phyloP scores from a whole-genome alignment of 1,139 yeast species.

The Lodderomyces beijingensis region DNA sequence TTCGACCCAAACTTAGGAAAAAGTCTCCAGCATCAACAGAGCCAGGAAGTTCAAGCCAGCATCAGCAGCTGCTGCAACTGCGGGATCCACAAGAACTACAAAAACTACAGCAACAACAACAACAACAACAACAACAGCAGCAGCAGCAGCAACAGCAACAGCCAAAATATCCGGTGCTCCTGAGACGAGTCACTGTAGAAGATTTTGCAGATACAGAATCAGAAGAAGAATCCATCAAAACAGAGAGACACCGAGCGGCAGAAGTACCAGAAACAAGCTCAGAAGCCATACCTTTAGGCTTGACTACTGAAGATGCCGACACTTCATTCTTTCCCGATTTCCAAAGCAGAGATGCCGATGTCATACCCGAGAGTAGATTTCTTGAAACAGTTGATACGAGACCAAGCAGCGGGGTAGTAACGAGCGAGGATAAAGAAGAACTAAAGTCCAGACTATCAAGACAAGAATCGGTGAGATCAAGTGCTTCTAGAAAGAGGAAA shows the following conservation, averaged over 20 bases:
- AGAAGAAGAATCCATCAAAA: conserved; percentile 9
- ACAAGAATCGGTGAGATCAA: too few species aligned
- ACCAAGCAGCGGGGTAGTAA: conserved; percentile 7
- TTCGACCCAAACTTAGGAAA: conserved; percentile 23
- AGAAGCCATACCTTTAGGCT: conserved; percentile 8
- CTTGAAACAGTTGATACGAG: conserved; percentile 18
- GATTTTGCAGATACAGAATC: conserved; percentile 43
- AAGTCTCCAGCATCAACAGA: conserved; percentile 17
- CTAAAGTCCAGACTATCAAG: too few species aligned
- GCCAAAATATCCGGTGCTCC: conserved; percentile 3
- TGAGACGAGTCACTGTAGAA: conserved; percentile 21
- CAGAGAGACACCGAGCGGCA: neutral
- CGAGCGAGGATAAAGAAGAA: too few species aligned
- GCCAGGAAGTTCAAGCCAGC: too few species aligned
- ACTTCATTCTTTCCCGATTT: conserved; percentile 33
- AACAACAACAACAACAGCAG: neutral
- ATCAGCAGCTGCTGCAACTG: too few species aligned
- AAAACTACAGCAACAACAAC: conserved; percentile 1
- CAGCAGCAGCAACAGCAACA: conserved; percentile 1
- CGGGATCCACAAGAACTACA: conserved; percentile 6
- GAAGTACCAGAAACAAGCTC: neutral
- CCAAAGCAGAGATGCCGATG: conserved; percentile 12
- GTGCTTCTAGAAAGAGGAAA: too few species aligned
- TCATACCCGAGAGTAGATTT: conserved; percentile 30
- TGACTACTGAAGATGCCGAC: conserved; percentile 25